These are phyloP conservation scores for Boletus tylopilopsis DNA, from an alignment of 768 basidiomycete genomes.

Conservation along the genomic window DNA sequence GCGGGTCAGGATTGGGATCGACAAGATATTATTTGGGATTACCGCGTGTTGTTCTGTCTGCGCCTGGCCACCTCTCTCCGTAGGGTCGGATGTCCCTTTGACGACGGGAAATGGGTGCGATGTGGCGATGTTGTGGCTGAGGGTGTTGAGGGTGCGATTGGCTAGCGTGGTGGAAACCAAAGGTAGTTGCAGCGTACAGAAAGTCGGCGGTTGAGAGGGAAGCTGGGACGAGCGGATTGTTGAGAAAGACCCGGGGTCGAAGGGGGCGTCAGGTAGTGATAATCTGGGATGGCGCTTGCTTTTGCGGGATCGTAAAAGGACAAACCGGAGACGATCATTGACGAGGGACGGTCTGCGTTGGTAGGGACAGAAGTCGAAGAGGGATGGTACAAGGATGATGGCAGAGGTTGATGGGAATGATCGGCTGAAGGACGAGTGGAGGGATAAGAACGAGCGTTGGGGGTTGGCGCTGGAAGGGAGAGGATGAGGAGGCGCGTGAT, in stretches of 20 bases:
- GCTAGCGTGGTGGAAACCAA: background rate
- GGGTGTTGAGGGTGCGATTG: background rate
- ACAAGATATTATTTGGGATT: no score
- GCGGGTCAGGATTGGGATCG: background rate
- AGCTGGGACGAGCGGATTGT: background rate
- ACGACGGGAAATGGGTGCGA: constrained; percentile 11
- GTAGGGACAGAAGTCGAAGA: background rate
- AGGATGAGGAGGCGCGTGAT: constrained; percentile 11
- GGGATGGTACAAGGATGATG: constrained; percentile 1
- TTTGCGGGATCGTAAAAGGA: constrained; percentile 52
- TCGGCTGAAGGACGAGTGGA: background rate
- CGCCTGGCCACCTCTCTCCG: background rate
- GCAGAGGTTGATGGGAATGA: background rate
- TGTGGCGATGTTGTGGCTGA: constrained; percentile 13
- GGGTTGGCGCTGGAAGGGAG: background rate
- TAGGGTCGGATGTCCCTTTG: background rate
- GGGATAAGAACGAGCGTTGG: constrained; percentile 1
- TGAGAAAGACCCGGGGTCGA: constrained; percentile 12
- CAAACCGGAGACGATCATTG: constrained; percentile 54
- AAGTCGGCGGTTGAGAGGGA: background rate
- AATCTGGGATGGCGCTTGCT: constrained; percentile 33
- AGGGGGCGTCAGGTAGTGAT: constrained; percentile 36
- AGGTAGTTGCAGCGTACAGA: background rate
- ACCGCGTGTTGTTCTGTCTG: constrained; percentile 3
- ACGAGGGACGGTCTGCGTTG: background rate